Evolutionary conservation across 2,329 filamentous ascomycete genomes (phyloP).

Genomic region (Magnaporthales sp.): DNA sequence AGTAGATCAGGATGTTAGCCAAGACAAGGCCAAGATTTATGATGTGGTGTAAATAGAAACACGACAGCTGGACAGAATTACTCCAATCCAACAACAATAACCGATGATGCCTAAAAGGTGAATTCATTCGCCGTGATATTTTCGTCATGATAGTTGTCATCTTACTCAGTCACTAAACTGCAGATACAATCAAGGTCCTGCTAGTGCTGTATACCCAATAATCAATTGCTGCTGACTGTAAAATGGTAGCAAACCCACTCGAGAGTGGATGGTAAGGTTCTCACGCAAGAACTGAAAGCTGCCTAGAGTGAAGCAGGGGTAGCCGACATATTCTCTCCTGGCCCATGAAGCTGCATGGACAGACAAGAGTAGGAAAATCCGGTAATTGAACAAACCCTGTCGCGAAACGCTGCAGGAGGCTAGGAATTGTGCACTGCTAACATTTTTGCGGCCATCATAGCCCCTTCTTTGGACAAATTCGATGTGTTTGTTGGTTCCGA

Average conservation of each 20-base stretch:
- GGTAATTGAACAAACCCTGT: no score
- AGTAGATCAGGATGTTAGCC: not conserved
- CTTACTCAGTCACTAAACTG: not conserved
- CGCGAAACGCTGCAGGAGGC: not conserved
- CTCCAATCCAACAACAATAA: not conserved
- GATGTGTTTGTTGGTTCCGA: not conserved
- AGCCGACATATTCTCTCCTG: no score
- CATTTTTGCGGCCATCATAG: not conserved
- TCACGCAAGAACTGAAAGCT: not conserved
- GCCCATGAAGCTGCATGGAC: no score
- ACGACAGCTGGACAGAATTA: not conserved
- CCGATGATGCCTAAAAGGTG: not conserved
- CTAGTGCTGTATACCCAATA: not conserved
- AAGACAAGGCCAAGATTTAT: not conserved
- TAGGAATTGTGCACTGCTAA: not conserved
- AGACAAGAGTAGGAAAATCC: no score
- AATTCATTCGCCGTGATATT: not conserved
- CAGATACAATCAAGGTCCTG: not conserved
- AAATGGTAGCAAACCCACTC: not conserved
- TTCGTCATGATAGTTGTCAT: no score
- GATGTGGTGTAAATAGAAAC: not conserved
- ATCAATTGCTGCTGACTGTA: not conserved
- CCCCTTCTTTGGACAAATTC: not conserved
- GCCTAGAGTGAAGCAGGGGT: not conserved
- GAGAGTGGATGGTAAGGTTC: not conserved